Conservation (phyloP, 225 moss, liverwort and hornwort species). For the Lunularia cruciata region DNA sequence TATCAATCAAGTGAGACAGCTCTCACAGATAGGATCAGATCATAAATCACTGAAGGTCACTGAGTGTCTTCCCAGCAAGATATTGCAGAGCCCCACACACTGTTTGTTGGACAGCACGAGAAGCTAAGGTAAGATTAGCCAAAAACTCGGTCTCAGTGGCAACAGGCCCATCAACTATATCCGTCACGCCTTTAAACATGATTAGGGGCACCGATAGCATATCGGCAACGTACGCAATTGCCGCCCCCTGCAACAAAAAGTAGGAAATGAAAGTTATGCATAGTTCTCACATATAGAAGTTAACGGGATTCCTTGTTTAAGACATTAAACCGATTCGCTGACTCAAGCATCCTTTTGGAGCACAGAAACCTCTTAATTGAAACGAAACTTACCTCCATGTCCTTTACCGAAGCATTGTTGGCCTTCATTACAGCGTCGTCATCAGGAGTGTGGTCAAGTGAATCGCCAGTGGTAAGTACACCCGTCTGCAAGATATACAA, state of each 20-base stretch:
- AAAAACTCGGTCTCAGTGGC: constrained; percentile 84
- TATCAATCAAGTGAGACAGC: no score
- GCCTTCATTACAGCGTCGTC: constrained; percentile 70
- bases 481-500: constrained; percentile 70
- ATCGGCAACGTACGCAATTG: constrained; percentile 77
- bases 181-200: constrained; percentile 80
- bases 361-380: no score
- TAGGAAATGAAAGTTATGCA: neutral
- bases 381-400: constrained; percentile 97
- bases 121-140: constrained; percentile 63
- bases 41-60: constrained; percentile 36
- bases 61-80: constrained; percentile 48
- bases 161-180: constrained; percentile 79
- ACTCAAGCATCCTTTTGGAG: no score
- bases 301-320: no score
- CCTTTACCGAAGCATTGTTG: constrained; percentile 85
- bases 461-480: constrained; percentile 88
- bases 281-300: no score
- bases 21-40: neutral
- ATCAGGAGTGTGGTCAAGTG: constrained; percentile 75
- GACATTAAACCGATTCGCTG: no score
- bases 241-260: constrained; percentile 62
- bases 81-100: constrained; percentile 58
- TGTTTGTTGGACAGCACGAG: constrained; percentile 48
- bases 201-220: constrained; percentile 65